Percentiles rank a stretch among this genome's conserved stretches.
phyloP scores from a whole-genome alignment of 208 protist species.

The Leishmania gerbilli region DNA sequence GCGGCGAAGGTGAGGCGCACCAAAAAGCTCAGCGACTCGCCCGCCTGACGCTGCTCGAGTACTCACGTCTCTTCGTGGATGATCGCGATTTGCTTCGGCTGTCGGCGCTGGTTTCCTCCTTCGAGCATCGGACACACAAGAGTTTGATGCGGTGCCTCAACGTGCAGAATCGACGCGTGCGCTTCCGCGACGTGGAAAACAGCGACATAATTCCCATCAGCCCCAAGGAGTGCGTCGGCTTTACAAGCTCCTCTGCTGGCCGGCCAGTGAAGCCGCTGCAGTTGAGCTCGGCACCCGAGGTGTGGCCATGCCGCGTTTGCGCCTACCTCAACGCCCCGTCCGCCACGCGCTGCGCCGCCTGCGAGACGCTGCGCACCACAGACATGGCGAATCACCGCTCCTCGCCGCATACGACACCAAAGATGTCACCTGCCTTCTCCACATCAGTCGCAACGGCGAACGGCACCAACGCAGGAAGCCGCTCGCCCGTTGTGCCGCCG shows the following conservation, averaged over 20 bases:
- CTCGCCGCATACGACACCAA: conserved; percentile 9
- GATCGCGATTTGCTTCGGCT: conserved; percentile 61
- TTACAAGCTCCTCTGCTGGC: conserved; percentile 9
- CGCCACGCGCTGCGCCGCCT: conserved; percentile 56
- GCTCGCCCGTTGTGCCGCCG: background rate
- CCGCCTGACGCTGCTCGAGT: conserved; percentile 81
- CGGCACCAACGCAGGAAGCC: background rate
- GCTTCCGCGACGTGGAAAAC: conserved; percentile 53
- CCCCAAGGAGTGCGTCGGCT: conserved; percentile 42
- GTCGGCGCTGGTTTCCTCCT: conserved; percentile 45
- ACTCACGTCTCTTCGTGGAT: conserved; percentile 86
- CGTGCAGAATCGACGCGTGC: conserved; percentile 65
- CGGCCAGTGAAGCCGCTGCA: conserved; percentile 30
- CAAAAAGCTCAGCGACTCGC: conserved; percentile 64
- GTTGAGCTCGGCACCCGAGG: conserved; percentile 40
- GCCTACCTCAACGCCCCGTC: conserved; percentile 67
- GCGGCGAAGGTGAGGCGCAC: conserved; percentile 53
- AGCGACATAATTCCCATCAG: conserved; percentile 75
- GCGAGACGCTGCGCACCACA: conserved; percentile 45
- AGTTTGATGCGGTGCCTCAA: conserved; percentile 81
- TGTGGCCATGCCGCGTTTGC: conserved; percentile 79
- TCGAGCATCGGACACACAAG: conserved; percentile 67
- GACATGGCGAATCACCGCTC: conserved; percentile 9
- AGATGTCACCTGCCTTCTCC: conserved; percentile 1
- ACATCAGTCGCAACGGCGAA: background rate